These are phyloP conservation scores for Boletus putidus DNA, from an alignment of 1,284 basidiomycete genomes.

Conservation along the genomic window DNA sequence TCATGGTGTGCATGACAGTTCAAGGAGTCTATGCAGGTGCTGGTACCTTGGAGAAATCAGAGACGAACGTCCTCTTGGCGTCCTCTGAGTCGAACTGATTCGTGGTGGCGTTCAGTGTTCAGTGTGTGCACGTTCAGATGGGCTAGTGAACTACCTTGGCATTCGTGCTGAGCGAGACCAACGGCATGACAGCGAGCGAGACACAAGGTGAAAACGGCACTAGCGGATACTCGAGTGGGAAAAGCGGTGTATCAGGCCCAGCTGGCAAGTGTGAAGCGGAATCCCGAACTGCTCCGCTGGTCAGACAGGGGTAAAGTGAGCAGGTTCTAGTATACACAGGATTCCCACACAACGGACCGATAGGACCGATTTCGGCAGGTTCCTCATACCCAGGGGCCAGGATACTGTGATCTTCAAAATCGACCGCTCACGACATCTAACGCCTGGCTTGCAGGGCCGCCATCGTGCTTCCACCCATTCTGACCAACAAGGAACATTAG, in stretches of 20 bases:
- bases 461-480: slow-evolving; percentile 10
- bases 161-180: slow-evolving; percentile 24
- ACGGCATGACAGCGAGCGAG: slow-evolving; percentile 18
- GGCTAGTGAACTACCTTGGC: slow-evolving; percentile 13
- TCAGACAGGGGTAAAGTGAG: not conserved
- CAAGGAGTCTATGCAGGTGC: not conserved
- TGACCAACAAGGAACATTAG: slow-evolving; percentile 4
- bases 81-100: slow-evolving; percentile 24
- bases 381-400: too few relatives aligned
- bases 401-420: not conserved
- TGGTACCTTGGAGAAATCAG: slow-evolving; percentile 54
- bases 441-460: not conserved
- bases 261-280: not conserved
- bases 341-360: too few relatives aligned
- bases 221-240: too few relatives aligned
- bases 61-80: slow-evolving; percentile 47
- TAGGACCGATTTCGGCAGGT: too few relatives aligned
- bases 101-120: not conserved
- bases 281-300: not conserved
- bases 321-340: too few relatives aligned
- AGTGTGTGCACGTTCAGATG: not conserved
- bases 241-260: not conserved
- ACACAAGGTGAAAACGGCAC: not conserved
- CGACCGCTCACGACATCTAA: not conserved
- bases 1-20: not conserved